A percentile compares a stretch with the other conserved stretches of the same genome.
phyloP scores from a whole-genome alignment of 192 early-diverging fungal genomes.

The Helicostylum pulchrum region DNA sequence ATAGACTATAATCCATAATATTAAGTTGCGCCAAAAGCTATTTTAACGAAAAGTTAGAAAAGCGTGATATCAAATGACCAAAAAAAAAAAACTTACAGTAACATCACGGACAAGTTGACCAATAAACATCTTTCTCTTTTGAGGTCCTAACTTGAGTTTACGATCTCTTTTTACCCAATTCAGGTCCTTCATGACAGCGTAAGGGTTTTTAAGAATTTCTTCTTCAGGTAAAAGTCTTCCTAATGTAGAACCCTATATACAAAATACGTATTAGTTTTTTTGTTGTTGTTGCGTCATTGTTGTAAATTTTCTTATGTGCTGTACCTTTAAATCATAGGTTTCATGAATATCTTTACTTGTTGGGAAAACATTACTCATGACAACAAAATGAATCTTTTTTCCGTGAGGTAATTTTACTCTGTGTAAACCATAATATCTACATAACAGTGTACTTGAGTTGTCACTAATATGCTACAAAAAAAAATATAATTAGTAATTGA shows the following conservation, averaged over 20 bases:
- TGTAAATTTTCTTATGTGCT: background rate
- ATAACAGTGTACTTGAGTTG: constrained; percentile 89
- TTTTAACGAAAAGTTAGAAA: constrained; percentile 72
- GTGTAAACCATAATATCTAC: constrained; percentile 93
- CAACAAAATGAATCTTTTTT: constrained; percentile 96
- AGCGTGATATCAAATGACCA: constrained; percentile 31
- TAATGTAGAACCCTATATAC: constrained; percentile 83
- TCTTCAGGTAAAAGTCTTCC: constrained; percentile 82
- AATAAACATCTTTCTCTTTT: constrained; percentile 77
- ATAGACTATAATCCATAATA: constrained; percentile 93
- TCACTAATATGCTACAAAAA: constrained; percentile 67
- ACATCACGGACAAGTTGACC: constrained; percentile 91
- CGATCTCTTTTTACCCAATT: constrained; percentile 85
- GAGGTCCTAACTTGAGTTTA: constrained; percentile 80
- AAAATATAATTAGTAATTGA: too few species aligned
- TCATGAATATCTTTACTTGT: constrained; percentile 97
- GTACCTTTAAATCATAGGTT: constrained; percentile 89
- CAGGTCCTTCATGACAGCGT: constrained; percentile 93
- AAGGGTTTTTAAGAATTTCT: constrained; percentile 74
- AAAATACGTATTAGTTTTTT: background rate
- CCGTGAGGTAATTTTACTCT: constrained; percentile 91
- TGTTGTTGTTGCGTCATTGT: too few species aligned
- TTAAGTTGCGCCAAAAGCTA: constrained; percentile 49
- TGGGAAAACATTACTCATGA: constrained; percentile 99
- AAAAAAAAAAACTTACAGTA: constrained; percentile 41